Base-by-base conservation (phyloP, 768 basidiomycete genomes). In the Lentinula sp. region DNA sequence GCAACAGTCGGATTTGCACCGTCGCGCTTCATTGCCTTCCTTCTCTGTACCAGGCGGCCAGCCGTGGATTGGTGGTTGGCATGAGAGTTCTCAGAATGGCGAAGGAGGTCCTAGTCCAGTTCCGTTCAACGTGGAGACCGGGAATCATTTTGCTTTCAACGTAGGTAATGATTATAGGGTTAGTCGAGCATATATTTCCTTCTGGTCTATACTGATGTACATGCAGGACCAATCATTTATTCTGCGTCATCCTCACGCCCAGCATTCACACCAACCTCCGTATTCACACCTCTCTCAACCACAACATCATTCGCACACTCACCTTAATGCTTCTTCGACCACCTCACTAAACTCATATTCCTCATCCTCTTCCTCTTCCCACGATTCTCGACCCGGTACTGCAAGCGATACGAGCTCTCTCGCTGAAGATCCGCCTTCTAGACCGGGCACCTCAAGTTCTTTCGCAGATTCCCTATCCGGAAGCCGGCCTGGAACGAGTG, bases 341-440 rank as follows among this genome's bases (percentile, higher is more conserved):
- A 46, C 49, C 13, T 32, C 55, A 39, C n/a, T 40, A 16, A 28
- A 31, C 28, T 50, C 59, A 7, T 50, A 37, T n/a, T 60, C 59
- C 8, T 52, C 50, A 9, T 83, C 82, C 48, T 83, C 84, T 8
- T 84, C 83, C 8, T 84, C 83, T 6, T 76, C 65, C 32, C 73
- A 78, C 9, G 84, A 84, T 2, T 59, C 57, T 13, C 57, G 57
- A 16, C 57, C 57, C 6, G 57, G 57, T 39, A 48, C 57, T 34
- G 43, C 57, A 4, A 34, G 32, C 35, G 53, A 54, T 18, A 54
- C 34, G 13, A 42, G 39, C 40, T 51, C 34, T 9, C 2, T 16
- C 9, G 50, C 16, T 6, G 50, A 51, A 13, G 55, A 56, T 32
- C 37, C 39, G 4, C 55, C 55, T 28, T 56, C 55, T 13, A 40